A percentile compares a stretch with the other conserved stretches of the same genome.
phyloP scores from a whole-genome alignment of 2,329 filamentous ascomycete species.

The Epicoccum nigrum region DNA sequence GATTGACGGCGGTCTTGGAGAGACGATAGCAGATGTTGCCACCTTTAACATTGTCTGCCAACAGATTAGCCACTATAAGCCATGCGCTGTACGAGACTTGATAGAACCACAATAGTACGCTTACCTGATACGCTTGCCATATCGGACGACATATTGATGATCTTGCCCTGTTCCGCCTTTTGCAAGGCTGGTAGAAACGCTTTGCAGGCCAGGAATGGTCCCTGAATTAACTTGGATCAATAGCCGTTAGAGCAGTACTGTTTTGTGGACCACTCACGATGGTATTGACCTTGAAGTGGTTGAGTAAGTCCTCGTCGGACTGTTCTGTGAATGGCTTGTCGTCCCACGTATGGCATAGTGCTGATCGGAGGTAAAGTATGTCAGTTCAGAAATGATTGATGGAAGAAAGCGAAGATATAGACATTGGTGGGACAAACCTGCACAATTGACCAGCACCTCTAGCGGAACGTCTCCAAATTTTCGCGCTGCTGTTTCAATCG shows the following conservation, averaged over 20 bases:
- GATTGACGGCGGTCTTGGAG: not conserved
- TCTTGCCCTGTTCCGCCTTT: not conserved
- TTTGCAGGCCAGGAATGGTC: conserved; percentile 1
- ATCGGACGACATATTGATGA: conserved; percentile 4
- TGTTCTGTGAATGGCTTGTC: conserved; percentile 2
- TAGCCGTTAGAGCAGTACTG: not conserved
- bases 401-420: too few species aligned
- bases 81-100: not conserved
- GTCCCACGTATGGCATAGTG: not conserved
- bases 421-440: too few species aligned
- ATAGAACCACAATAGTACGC: not conserved
- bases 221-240: not conserved
- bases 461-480: too few species aligned
- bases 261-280: too few species aligned
- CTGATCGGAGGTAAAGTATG: too few species aligned
- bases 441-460: too few species aligned
- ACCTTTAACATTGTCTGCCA: not conserved
- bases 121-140: conserved; percentile 3
- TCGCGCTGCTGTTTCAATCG: not conserved
- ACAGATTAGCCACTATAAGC: not conserved
- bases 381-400: too few species aligned
- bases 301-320: not conserved
- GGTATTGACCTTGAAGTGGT: not conserved
- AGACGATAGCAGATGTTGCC: conserved; percentile 6
- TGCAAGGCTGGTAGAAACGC: conserved; percentile 2